Base-by-base conservation (phyloP, 2,329 filamentous ascomycete genomes). In the Elsinoe necatrix region DNA sequence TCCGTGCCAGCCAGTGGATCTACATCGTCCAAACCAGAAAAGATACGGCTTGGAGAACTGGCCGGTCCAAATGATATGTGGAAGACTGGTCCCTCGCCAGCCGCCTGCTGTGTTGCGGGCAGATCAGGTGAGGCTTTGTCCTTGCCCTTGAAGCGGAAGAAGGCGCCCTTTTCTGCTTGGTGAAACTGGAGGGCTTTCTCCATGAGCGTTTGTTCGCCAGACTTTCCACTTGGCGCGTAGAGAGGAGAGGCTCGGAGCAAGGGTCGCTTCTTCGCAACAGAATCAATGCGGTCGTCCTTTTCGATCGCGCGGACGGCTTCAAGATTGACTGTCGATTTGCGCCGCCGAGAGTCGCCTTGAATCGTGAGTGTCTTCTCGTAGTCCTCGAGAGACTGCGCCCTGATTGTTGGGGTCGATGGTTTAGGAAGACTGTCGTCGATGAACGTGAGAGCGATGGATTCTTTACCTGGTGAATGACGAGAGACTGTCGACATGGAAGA, bases 81-180 rank as follows among this genome's bases (percentile, higher is more conserved):
- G 58, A 63, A 65, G 27, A 62, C 23, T 14, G 62, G 61, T n/a
- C 34, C 48, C 4, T 31, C 25, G 12, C 25, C 16, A 27, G 7
- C n/a, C 16, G 25, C 11, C 45, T 34, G 25, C 14, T 35, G 18
- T 9, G 21, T 20, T 29, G 21, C 7, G n/a, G 12, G 16, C 2
- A 35, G 48, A 6, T 29, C 11, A 5, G 56, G 47, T 21, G 62
- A 61, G 11, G 59, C 57, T n/a, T 60, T 62, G 52, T 56, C 39
- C 16, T 68, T 68, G 57, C 64, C 67, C 16, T 60, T 58, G 3
- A 64, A 64, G 4, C 65, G 65, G 35, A 69, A 68, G 27, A 70
- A 48, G 6, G 67, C 66, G 4, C 59, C 60, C 50, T 69, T 69
- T 47, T 69, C 67, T 16, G 62, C 59, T 50, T 67, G 62, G 55